Evolutionary conservation across 345 rosid genomes (phyloP), one percentile per base, ranked within the genome.

Genomic region (Bruguiera parviflora): DNA sequence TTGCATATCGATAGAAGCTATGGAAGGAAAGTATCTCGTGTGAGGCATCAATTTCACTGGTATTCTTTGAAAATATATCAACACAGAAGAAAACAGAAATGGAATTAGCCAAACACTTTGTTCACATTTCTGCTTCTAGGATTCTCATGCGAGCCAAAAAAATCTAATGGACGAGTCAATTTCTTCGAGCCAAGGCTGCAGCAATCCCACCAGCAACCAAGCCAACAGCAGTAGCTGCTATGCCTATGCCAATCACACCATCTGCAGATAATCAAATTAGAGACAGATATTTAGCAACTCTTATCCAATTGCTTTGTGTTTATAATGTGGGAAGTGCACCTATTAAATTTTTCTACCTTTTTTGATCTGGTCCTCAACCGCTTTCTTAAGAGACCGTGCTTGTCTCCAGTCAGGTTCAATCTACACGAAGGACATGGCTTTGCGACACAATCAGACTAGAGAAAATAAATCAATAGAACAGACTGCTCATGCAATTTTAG

Each of bases 231-330:
- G 98, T 81, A 53, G 89, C 92, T 1, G 94, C 85, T 65, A 92
- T 87, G 70, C 94, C 91, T 66, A 92, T 88, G 77, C 97, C 94
- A 71, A 92, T 89, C 22, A 88, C 84, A 79, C 94, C 92, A 82
- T 89, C 94, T 92, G 80, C 74, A 71, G 58, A 27, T 10, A 63
- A 47, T 73, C 32, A 63, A 59, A 56, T 11, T 7, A 21, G 22
- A 21, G n/a, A 47, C 27, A 51, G n/a, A n/a, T 35, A 39, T 27
- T 55, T 53, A 39, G 62, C 5, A 31, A 58, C 25, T 28, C 21
- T 55, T 39, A 32, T 3, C 11, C 49, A 31, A 2, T 52, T 53
- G 58, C 22, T 21, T 66, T 67, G 43, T 32, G 57, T 28, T 22
- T 33, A 68, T 13, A 63, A 16, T 43, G 39, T 32, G 10, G 28